Evolutionary conservation across 352 stramenopile species (phyloP), one percentile per base, ranked within the genome.

Genomic region (Blastocystis sp.): DNA sequence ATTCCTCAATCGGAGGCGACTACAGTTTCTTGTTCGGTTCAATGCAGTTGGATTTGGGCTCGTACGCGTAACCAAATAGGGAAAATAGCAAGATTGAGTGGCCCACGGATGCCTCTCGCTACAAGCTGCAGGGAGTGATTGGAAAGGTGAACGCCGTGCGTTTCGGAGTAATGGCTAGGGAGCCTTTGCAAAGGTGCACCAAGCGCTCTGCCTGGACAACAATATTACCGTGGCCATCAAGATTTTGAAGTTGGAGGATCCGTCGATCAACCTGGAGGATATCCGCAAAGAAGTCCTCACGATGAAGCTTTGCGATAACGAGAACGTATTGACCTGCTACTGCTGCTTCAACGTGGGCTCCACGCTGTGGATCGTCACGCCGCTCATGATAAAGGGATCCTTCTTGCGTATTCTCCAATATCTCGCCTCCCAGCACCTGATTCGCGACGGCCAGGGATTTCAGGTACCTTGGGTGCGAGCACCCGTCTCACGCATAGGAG

Each of bases 241-340:
- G 62, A 84, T 84, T 45, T 57, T 84, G 54, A 84, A 84, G 28
- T 57, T 84, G 28, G 74, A 84, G 64, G 74, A 68, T 40, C 14
- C 74, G 7, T 71, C 59, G 7, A 84, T 68, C 43, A 84, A 84
- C 34, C 62, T 84, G 40, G 74, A 84, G n/a, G 74, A 84, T 66
- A 84, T 71, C 54, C 59, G 74, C 28, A 68, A 71, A 57, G 74
- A 84, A 57, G 74, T 84, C 21, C 59, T 68, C 10, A 71, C 74
- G n/a, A 84, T 84, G 74, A 84, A 84, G 34, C 48, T 71, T 3
- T 84, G 74, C 42, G 54, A 84, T 40, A 43, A 84, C 48, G 59
- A 68, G 3, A 63, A 84, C 43, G 62, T 84, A 1, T 57, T 84
- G 43, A 52, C 74, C 28, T 84, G 59, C 28, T 84, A 84, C 48